A percentile compares a stretch with the other conserved stretches of the same genome.
phyloP scores from a whole-genome alignment of 805 yeast species.

The Myxozyma nipponensis region DNA sequence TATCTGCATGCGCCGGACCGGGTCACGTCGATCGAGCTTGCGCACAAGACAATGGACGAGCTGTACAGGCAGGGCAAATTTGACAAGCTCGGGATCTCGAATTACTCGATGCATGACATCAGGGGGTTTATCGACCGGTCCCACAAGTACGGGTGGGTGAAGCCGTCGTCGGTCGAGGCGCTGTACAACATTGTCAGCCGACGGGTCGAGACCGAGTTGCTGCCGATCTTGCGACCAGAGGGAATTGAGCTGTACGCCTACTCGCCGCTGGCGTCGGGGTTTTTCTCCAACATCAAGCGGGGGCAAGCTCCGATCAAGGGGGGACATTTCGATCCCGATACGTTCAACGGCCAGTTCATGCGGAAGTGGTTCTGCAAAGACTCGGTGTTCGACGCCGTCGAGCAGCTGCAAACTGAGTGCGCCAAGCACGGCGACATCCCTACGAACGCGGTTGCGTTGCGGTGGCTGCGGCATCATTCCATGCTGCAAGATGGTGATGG shows the following conservation, averaged over 20 bases:
- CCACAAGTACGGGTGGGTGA: conserved; percentile 11
- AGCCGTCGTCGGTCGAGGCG: conserved; percentile 31
- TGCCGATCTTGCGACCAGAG: conserved; percentile 29
- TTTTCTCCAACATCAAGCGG: conserved; percentile 21
- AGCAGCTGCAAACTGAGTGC: conserved; percentile 9
- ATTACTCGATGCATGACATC: conserved; percentile 28
- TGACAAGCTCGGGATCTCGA: conserved; percentile 32
- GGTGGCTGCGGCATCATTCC: conserved; percentile 25
- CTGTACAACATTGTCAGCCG: conserved; percentile 33
- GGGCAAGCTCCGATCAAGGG: conserved; percentile 12
- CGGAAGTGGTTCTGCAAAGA: conserved; percentile 16
- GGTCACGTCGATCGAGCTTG: conserved; percentile 29
- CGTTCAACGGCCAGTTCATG: conserved; percentile 13
- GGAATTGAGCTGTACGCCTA: conserved; percentile 32
- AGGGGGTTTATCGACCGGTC: conserved; percentile 18
- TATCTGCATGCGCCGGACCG: conserved; percentile 30
- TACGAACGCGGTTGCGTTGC: conserved; percentile 20
- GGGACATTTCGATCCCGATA: conserved; percentile 15
- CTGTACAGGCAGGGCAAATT: conserved; percentile 32
- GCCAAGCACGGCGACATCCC: conserved; percentile 11
- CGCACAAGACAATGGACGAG: conserved; percentile 29
- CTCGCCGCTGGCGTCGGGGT: conserved; percentile 25
- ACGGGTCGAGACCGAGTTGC: conserved; percentile 27
- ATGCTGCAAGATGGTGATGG: conserved; percentile 16
- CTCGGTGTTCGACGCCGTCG: conserved; percentile 18